Evolutionary conservation across 2,329 filamentous ascomycete genomes (phyloP).

Genomic region (Thielaviopsis euricoi): DNA sequence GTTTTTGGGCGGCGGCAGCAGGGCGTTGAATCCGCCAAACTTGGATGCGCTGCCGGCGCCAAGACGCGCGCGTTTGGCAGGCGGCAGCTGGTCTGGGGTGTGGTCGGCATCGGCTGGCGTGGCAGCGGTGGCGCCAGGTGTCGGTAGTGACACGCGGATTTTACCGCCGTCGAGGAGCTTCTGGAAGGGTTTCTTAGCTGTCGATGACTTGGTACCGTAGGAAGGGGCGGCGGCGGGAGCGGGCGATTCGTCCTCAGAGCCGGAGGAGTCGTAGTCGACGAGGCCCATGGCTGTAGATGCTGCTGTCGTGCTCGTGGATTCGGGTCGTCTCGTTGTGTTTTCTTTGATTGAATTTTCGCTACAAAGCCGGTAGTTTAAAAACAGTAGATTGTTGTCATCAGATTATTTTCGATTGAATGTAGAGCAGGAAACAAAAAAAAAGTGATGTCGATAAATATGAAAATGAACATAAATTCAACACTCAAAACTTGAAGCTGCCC

Average conservation of each 20-base stretch:
- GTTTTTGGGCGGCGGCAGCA: slow-evolving; percentile 71
- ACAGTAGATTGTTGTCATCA: not conserved
- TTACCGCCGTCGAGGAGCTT: slow-evolving; percentile 75
- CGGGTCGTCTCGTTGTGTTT: not conserved
- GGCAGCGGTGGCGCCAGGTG: slow-evolving; percentile 24
- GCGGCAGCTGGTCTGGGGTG: slow-evolving; percentile 25
- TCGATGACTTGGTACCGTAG: slow-evolving; percentile 16
- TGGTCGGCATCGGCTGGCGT: slow-evolving; percentile 15
- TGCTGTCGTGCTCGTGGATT: too few relatives aligned
- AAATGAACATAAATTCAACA: too few relatives aligned
- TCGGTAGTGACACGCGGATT: slow-evolving; percentile 64
- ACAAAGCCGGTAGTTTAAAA: not conserved
- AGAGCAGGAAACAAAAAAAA: not conserved
- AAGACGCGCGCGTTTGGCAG: slow-evolving; percentile 54
- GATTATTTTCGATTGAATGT: not conserved
- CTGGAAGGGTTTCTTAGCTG: slow-evolving; percentile 46
- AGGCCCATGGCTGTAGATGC: slow-evolving; percentile 43
- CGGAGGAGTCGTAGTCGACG: slow-evolving; percentile 63
- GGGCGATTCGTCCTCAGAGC: slow-evolving; percentile 47
- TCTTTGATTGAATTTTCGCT: not conserved
- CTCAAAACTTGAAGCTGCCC: not conserved
- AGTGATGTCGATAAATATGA: too few relatives aligned
- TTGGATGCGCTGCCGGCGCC: slow-evolving; percentile 39
- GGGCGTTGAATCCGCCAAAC: slow-evolving; percentile 71
- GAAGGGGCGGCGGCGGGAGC: slow-evolving; percentile 16